Base-by-base conservation (phyloP, 805 yeast species). In the Starmerella geochares region DNA sequence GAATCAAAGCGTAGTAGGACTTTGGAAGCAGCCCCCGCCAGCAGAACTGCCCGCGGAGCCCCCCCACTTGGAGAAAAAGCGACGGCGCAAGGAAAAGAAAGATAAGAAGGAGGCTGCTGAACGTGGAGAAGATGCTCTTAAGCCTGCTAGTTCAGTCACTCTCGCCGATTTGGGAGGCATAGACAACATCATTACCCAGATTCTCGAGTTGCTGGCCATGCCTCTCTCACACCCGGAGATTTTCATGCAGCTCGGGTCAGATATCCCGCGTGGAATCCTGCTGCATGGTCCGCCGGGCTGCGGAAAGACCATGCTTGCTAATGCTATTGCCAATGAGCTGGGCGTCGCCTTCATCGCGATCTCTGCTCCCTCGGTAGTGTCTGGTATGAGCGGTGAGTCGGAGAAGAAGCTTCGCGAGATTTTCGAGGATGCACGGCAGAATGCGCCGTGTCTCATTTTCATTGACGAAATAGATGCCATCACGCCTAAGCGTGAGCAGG, bases 271-370 rank as follows among this genome's bases (percentile, higher is more conserved):
- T 23, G 97, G 97, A 38, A 84, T 92, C 0, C 65, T 92, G 27
- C 67, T 92, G n/a, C 94, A 88, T 65, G 98, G 98, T 0, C 98
- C 98, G 0, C 98, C 97, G 1, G 98, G 98, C 14, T 92, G 98
- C 71, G 98, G 98, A 64, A 92, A 92, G 61, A 92, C 98, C 0
- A 82, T 95, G 38, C 80, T 92, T 48, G 98, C 98, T 3, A 87
- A 87, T 65, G 96, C 97, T 0, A 70, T 92, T 20, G 98, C 98
- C 1, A 95, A 95, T 25, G 95, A 90, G 62, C 72, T 92, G 28
- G 83, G 86, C 58, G 95, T 92, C 0, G 96, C 97, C 0, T 92
- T 92, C 62, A 78, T 92, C 16, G 81, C 83, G 40, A 74, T 92
- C 1, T 83, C 95, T 24, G 97, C 98, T 0, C 98, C 98, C 1